Evolutionary conservation across 352 stramenopile genomes (phyloP).

Genomic region (Globisporangium abappressorium): DNA sequence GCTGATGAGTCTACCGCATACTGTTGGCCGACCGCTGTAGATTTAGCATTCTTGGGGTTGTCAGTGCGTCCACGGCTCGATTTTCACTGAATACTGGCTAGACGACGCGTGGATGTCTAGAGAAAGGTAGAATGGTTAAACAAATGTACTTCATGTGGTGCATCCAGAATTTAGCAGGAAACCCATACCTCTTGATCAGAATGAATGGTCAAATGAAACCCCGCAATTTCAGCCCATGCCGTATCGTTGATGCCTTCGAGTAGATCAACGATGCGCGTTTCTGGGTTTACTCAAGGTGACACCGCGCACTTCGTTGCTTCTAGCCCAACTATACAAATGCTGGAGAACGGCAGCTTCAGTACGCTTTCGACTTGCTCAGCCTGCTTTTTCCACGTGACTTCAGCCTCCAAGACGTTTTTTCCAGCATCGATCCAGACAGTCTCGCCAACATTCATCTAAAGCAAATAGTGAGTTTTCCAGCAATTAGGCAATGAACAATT

Average conservation of each 20-base stretch:
- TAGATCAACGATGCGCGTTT: neutral
- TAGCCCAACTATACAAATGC: neutral
- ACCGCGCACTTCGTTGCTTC: neutral
- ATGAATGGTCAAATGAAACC: neutral
- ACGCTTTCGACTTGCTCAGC: conserved; percentile 11
- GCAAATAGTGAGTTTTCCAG: neutral
- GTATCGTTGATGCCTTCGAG: conserved; percentile 2
- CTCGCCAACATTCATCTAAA: conserved; percentile 17
- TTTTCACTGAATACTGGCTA: neutral
- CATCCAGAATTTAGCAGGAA: neutral
- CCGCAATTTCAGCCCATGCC: neutral
- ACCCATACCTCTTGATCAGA: conserved; percentile 1
- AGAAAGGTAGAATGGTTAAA: neutral
- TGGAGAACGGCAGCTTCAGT: conserved; percentile 26
- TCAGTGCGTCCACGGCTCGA: neutral
- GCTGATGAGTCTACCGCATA: neutral
- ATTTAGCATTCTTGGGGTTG: neutral
- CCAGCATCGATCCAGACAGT: conserved; percentile 32
- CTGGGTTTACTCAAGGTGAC: neutral
- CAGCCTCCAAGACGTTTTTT: conserved; percentile 22
- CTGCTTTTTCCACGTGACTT: conserved; percentile 11
- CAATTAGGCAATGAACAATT: neutral
- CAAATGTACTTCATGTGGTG: neutral
- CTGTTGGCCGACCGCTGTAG: neutral
- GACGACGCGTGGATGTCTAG: neutral